A percentile compares a stretch with the other conserved stretches of the same genome.
Evolutionary conservation across 192 early-diverging fungal species (phyloP).

Genomic region (Dissophora ornata): DNA sequence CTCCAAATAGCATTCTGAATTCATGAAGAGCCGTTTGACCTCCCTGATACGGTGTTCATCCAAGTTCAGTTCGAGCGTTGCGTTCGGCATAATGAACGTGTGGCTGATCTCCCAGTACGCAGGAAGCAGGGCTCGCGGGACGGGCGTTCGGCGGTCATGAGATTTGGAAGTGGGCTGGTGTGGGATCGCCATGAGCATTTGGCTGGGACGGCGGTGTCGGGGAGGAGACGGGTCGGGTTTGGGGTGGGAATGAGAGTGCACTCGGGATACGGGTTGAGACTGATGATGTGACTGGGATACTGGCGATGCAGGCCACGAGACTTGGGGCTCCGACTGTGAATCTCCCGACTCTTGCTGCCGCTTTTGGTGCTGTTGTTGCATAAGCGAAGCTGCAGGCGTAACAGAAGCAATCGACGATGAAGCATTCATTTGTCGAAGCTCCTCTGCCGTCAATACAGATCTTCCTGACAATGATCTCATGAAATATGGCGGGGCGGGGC

Average conservation of each 20-base stretch:
- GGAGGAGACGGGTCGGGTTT: no score
- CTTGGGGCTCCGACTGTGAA: no score
- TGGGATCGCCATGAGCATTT: no score
- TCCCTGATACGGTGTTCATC: conserved; percentile 5
- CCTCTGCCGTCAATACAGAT: conserved; percentile 28
- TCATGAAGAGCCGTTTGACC: conserved; percentile 24
- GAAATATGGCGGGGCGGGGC: background rate
- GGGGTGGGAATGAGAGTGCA: background rate
- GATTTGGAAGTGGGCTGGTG: background rate
- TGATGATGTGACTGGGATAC: no score
- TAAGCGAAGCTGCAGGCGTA: no score
- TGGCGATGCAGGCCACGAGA: no score
- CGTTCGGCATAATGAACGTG: conserved; percentile 41
- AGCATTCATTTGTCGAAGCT: conserved; percentile 11
- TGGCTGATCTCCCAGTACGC: conserved; percentile 47
- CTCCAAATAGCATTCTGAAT: conserved; percentile 24
- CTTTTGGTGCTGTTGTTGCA: no score
- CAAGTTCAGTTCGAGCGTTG: conserved; percentile 33
- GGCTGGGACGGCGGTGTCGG: no score
- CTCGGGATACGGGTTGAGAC: background rate
- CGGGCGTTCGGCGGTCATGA: conserved; percentile 15
- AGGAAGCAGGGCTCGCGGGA: conserved; percentile 23
- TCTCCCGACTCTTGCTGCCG: no score
- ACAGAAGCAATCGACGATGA: no score
- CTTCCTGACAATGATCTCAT: background rate